Conservation (phyloP, 148 eudicot species). For the Rhododendron williamsianum region DNA sequence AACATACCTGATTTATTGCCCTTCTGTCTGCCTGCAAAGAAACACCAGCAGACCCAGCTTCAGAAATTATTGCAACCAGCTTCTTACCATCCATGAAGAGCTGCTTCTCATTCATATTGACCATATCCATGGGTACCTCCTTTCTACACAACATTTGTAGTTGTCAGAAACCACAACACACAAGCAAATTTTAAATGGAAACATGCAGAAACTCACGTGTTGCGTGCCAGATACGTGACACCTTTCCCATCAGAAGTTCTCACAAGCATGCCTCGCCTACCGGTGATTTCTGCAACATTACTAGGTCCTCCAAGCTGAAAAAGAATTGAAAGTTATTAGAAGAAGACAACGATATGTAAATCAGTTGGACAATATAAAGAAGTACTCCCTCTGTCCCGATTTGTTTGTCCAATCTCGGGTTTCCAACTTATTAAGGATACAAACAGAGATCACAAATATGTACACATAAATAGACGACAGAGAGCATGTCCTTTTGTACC, state of each 20-base stretch:
- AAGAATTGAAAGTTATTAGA: constrained; percentile 2
- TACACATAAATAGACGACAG: neutral
- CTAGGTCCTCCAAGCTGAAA: constrained; percentile 95
- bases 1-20: constrained; percentile 77
- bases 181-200: neutral
- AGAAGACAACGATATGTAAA: neutral
- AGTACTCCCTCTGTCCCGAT: too few relatives aligned
- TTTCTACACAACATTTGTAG: constrained; percentile 42
- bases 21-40: constrained; percentile 98
- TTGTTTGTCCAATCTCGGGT: too few relatives aligned
- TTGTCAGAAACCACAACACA: constrained; percentile 2
- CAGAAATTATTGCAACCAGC: constrained; percentile 88
- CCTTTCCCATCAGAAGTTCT: constrained; percentile 85
- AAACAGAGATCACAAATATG: neutral
- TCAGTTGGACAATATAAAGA: too few relatives aligned
- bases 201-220: constrained; percentile 60
- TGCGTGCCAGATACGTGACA: constrained; percentile 90
- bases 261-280: constrained; percentile 90
- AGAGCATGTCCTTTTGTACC: neutral
- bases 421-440: neutral
- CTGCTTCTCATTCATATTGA: constrained; percentile 96
- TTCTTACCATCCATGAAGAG: constrained; percentile 92
- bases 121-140: constrained; percentile 96
- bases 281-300: constrained; percentile 95
- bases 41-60: constrained; percentile 99